Evolutionary conservation across 352 stramenopile species (phyloP).

Genomic region (Elongisporangium anandrum): DNA sequence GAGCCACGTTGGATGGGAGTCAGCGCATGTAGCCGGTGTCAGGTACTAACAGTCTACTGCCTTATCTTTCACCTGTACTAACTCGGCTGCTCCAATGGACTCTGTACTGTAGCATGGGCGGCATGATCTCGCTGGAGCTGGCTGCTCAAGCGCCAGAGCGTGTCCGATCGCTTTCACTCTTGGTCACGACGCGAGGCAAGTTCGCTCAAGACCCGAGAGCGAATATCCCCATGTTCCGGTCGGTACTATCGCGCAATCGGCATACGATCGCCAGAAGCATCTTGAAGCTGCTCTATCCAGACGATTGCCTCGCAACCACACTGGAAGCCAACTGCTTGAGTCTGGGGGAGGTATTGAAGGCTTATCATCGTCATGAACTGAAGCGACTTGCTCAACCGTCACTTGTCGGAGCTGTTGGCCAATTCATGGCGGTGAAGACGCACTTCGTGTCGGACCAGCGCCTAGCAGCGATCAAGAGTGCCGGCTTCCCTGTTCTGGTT

Average conservation of each 20-base stretch:
- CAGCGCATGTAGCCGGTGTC: constrained; percentile 28
- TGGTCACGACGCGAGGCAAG: constrained; percentile 32
- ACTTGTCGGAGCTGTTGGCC: constrained; percentile 20
- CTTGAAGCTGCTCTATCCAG: constrained; percentile 34
- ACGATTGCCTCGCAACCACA: constrained; percentile 21
- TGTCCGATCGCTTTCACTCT: constrained; percentile 30
- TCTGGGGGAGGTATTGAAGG: constrained; percentile 25
- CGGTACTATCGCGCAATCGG: constrained; percentile 28
- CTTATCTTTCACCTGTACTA: too few relatives aligned
- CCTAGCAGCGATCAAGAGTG: constrained; percentile 15
- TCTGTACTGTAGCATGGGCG: constrained; percentile 20
- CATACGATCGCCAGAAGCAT: constrained; percentile 21
- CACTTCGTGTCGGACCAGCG: constrained; percentile 38
- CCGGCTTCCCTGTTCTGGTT: constrained; percentile 29
- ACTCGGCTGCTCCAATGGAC: too few relatives aligned
- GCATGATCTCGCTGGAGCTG: constrained; percentile 46
- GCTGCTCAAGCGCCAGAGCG: constrained; percentile 20
- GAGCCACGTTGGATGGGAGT: constrained; percentile 35
- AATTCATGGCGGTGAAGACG: constrained; percentile 38
- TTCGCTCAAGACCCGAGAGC: constrained; percentile 23
- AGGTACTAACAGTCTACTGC: too few relatives aligned
- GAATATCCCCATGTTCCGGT: constrained; percentile 17
- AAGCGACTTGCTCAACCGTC: too few relatives aligned
- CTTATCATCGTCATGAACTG: constrained; percentile 28
- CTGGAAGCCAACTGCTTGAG: constrained; percentile 25